Percentiles rank a stretch among this genome's conserved stretches.
phyloP scores from a whole-genome alignment of 2,329 filamentous ascomycete genomes.

The Colletotrichum cordylinicola region DNA sequence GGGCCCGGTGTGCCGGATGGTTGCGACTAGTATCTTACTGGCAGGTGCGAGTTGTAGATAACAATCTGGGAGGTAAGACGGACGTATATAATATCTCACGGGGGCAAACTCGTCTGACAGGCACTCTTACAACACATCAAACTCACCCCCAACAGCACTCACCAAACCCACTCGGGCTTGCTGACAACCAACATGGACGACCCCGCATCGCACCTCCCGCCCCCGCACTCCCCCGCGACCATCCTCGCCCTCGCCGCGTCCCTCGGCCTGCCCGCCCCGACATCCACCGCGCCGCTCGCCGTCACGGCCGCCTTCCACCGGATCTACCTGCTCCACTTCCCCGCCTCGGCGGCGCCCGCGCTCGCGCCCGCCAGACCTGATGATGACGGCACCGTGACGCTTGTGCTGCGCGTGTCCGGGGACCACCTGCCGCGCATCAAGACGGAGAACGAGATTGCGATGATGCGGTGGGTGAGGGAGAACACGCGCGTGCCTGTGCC shows the following conservation, averaged over 20 bases:
- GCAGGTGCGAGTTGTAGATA: not conserved
- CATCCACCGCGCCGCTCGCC: constrained; percentile 16
- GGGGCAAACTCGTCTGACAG: too few species aligned
- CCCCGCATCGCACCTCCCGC: not conserved
- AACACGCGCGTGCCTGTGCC: constrained; percentile 39
- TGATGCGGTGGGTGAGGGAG: constrained; percentile 35
- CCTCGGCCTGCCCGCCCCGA: constrained; percentile 23
- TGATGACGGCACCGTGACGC: not conserved
- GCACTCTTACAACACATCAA: not conserved
- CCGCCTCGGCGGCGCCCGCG: not conserved
- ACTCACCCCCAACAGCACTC: not conserved
- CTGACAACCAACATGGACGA: not conserved
- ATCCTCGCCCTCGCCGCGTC: constrained; percentile 22
- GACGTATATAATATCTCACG: not conserved
- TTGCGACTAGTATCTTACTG: not conserved
- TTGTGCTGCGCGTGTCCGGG: constrained; percentile 39
- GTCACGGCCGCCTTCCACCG: constrained; percentile 29
- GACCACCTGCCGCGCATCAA: constrained; percentile 41
- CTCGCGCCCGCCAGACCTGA: not conserved
- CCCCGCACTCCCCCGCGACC: not conserved
- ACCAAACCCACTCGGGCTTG: not conserved
- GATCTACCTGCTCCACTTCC: constrained; percentile 29
- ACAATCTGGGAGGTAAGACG: not conserved
- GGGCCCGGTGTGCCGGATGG: not conserved
- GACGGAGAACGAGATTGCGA: constrained; percentile 42